These are phyloP conservation scores for Triticum monococcum DNA, from an alignment of 176 grass and related monocot genomes.

Conservation along the genomic window DNA sequence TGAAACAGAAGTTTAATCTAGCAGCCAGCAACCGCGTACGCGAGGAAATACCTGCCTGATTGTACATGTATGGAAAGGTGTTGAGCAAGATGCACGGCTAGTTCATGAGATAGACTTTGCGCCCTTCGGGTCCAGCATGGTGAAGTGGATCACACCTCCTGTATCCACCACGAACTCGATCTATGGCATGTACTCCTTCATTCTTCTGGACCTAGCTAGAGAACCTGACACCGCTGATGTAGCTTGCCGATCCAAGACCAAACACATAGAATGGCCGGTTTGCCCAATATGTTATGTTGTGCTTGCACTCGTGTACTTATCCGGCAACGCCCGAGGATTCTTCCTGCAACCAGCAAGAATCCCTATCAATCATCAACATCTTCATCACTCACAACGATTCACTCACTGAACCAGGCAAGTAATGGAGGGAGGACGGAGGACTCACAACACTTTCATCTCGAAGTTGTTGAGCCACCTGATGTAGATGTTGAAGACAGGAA, in stretches of 20 bases:
- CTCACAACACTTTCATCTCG: constrained; percentile 60
- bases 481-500: constrained; percentile 73
- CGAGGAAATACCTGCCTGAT: too few relatives aligned
- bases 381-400: neutral
- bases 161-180: too few relatives aligned
- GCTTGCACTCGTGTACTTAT: constrained; percentile 22
- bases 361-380: neutral
- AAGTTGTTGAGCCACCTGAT: constrained; percentile 79
- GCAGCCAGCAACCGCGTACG: too few relatives aligned
- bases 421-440: neutral
- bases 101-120: too few relatives aligned
- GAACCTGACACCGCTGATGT: constrained; percentile 67
- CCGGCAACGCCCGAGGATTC: neutral
- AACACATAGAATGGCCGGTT: constrained; percentile 76
- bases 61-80: too few relatives aligned
- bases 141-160: too few relatives aligned
- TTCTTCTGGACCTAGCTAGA: constrained; percentile 72
- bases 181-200: constrained; percentile 48
- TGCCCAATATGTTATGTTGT: constrained; percentile 55
- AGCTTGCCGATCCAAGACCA: constrained; percentile 79
- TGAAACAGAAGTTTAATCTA: too few relatives aligned
- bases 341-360: constrained; percentile 17
- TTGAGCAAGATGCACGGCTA: too few relatives aligned
- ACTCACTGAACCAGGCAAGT: too few relatives aligned
- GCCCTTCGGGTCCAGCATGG: too few relatives aligned